Evolutionary conservation across 148 eudicot genomes (phyloP).

Genomic region (Persicaria tinctoria): DNA sequence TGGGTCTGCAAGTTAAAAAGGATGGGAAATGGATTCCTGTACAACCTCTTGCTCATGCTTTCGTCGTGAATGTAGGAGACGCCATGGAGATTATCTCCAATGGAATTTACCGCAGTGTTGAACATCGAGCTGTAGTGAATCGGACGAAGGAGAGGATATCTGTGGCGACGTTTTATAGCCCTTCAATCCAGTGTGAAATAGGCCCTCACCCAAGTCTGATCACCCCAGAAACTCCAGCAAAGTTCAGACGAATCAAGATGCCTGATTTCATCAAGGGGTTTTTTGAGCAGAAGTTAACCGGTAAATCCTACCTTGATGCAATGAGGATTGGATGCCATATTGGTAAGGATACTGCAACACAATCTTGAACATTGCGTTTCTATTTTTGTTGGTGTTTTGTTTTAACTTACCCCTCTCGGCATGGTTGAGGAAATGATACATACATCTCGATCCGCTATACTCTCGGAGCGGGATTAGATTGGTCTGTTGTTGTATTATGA

Average conservation of each 20-base stretch:
- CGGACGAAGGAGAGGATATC: constrained; percentile 43
- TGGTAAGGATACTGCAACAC: not conserved
- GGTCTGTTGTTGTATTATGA: too few relatives aligned
- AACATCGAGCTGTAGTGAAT: constrained; percentile 56
- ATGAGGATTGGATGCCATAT: not conserved
- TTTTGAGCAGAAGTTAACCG: constrained; percentile 7
- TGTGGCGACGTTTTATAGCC: constrained; percentile 43
- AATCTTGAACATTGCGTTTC: constrained; percentile 2
- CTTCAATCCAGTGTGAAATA: constrained; percentile 27
- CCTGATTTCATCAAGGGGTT: constrained; percentile 1
- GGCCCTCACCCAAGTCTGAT: constrained; percentile 31
- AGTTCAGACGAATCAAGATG: constrained; percentile 7
- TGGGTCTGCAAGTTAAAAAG: constrained; percentile 49
- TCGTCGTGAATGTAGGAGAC: constrained; percentile 58
- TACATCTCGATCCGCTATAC: too few relatives aligned
- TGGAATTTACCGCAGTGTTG: constrained; percentile 50
- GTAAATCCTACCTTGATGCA: constrained; percentile 4
- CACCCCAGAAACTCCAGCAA: constrained; percentile 2
- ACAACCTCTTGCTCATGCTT: constrained; percentile 33
- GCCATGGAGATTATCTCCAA: constrained; percentile 46
- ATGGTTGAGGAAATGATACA: too few relatives aligned
- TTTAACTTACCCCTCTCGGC: too few relatives aligned
- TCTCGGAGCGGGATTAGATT: too few relatives aligned
- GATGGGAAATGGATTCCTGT: constrained; percentile 56
- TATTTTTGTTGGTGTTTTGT: too few relatives aligned